Evolutionary conservation across 2,329 filamentous ascomycete species (phyloP).

Genomic region (Verticillium tricorpus): DNA sequence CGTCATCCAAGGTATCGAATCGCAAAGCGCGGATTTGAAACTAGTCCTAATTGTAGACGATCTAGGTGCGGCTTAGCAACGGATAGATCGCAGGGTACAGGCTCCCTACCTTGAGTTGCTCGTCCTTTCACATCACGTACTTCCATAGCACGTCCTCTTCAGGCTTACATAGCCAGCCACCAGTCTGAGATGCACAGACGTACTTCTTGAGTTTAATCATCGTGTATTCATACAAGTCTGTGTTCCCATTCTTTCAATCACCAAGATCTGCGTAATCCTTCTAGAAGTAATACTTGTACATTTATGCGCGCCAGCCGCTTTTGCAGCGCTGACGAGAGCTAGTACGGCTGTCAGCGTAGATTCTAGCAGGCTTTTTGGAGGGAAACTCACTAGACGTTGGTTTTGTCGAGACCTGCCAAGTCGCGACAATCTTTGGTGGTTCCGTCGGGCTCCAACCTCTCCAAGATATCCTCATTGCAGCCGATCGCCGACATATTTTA

Average conservation of each 20-base stretch:
- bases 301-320: conserved; percentile 24
- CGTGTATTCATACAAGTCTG: conserved; percentile 12
- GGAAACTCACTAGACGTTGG: conserved; percentile 21
- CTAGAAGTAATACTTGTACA: conserved; percentile 23
- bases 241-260: conserved; percentile 34
- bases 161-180: neutral
- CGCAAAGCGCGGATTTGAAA: neutral
- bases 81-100: neutral
- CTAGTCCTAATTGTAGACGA: neutral
- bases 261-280: conserved; percentile 17
- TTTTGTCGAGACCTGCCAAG: conserved; percentile 21
- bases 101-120: neutral
- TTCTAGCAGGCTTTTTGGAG: too few relatives aligned
- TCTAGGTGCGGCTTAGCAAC: neutral
- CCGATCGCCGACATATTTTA: conserved; percentile 35
- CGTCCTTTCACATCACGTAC: too few relatives aligned
- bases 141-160: neutral
- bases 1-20: neutral
- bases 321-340: conserved; percentile 25
- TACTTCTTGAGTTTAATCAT: neutral
- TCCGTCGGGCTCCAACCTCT: conserved; percentile 19
- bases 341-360: too few relatives aligned
- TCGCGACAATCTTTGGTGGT: conserved; percentile 20
- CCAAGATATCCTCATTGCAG: conserved; percentile 23
- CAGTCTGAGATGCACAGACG: neutral